Evolutionary conservation across 139 green algal genomes (phyloP).

Genomic region (Tetratostichococcus sp.): DNA sequence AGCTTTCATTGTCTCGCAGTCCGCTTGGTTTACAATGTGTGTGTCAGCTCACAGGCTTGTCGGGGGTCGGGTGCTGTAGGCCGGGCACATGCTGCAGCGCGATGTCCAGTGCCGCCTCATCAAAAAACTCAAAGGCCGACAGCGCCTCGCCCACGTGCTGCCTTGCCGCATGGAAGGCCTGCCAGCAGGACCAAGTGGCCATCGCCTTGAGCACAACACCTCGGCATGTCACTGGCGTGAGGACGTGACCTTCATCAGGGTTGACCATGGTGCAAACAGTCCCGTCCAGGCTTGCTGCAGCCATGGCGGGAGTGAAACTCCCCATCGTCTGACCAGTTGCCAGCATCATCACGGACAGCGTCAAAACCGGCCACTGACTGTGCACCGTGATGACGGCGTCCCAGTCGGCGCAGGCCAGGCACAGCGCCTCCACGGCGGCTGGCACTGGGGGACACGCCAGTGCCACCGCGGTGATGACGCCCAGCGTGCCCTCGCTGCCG

Average conservation of each 20-base stretch:
- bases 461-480: slow-evolving; percentile 77
- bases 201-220: too few relatives aligned
- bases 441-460: slow-evolving; percentile 70
- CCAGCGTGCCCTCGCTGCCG: slow-evolving; percentile 91
- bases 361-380: too few relatives aligned
- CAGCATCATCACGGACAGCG: too few relatives aligned
- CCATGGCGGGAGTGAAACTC: too few relatives aligned
- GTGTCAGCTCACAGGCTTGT: slow-evolving; percentile 19
- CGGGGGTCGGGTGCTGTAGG: slow-evolving; percentile 56
- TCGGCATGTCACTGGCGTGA: too few relatives aligned
- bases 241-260: too few relatives aligned
- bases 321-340: too few relatives aligned
- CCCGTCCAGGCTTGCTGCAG: too few relatives aligned
- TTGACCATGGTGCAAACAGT: too few relatives aligned
- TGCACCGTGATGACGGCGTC: neutral
- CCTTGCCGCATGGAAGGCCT: slow-evolving; percentile 56
- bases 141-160: slow-evolving; percentile 72
- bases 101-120: slow-evolving; percentile 62
- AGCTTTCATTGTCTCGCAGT: too few relatives aligned
- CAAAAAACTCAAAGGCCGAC: slow-evolving; percentile 89
- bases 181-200: slow-evolving; percentile 6
- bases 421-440: slow-evolving; percentile 64
- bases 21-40: too few relatives aligned
- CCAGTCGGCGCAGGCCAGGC: slow-evolving; percentile 51
- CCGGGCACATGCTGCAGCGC: slow-evolving; percentile 44